Conservation (phyloP, 768 basidiomycete genomes). For the Agaricus blazei region DNA sequence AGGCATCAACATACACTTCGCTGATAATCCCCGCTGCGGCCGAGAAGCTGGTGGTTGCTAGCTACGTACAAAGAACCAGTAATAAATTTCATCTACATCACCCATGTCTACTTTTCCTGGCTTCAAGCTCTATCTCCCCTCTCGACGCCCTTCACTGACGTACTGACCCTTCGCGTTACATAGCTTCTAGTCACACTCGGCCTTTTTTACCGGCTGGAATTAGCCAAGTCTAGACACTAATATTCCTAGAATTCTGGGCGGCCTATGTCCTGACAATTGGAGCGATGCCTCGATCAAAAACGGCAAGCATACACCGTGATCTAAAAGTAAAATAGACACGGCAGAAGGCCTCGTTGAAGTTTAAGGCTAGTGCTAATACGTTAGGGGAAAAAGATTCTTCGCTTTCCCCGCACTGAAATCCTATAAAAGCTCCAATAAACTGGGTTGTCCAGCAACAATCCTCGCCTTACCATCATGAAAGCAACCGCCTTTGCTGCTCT, state of each 20-base stretch:
- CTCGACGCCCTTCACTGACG: neutral
- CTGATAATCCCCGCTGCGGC: neutral
- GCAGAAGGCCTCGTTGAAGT: neutral
- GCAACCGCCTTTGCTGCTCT: neutral
- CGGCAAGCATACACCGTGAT: neutral
- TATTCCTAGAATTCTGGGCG: too few species aligned
- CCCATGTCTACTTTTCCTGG: neutral
- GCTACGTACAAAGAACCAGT: neutral
- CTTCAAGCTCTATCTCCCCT: neutral
- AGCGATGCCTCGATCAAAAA: neutral
- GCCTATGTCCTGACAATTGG: too few species aligned
- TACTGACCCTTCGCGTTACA: neutral
- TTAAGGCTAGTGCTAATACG: neutral
- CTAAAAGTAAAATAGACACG: neutral
- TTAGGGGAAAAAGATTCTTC: too few species aligned
- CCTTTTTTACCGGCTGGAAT: too few species aligned
- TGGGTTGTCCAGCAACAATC: neutral
- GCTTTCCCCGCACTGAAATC: neutral
- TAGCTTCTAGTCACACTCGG: too few species aligned
- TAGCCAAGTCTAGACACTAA: too few species aligned
- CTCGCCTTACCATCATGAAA: neutral
- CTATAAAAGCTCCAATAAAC: neutral
- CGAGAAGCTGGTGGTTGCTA: neutral
- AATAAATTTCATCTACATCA: neutral
- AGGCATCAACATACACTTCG: too few species aligned